Evolutionary conservation across 75 land plant genomes (phyloP), one percentile per base, ranked within the genome.

Genomic region (Picea glauca): DNA sequence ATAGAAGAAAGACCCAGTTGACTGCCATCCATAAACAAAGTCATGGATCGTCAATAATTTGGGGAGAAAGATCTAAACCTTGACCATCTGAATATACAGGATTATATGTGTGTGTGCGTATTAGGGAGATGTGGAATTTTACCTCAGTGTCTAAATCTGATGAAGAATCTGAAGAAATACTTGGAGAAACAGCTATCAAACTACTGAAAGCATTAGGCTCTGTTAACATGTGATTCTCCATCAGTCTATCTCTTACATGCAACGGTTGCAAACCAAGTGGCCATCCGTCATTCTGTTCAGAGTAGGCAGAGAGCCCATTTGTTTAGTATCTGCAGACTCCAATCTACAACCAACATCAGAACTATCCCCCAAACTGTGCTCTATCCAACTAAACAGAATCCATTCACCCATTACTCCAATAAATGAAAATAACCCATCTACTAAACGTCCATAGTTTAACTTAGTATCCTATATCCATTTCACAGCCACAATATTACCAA

Each of bases 71-170:
- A 38, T 68, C 40, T 65, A 18, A 18, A 62, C 21, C 21, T 21
- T 21, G 5, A 62, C 63, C 18, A 62, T 18, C 63, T 1, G 63
- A 62, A 62, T 18, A 62, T 62, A 62, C 4, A 62, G 63, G 21
- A 62, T 18, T 1, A 18, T 18, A 18, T 3, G 9, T 21, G 11
- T 3, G 5, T 18, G 4, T 62, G 21, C 2, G 9, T 21, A 62
- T 62, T 15, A 75, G 31, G 76, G 76, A 18, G 21, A 21, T 13
- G 26, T 57, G 15, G n/a, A 75, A 56, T 38, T 58, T 76, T 21
- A 88, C 90, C 90, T 85, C 81, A 4, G 87, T 81, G 23, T 88
- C 90, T 63, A 85, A 61, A 82, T 87, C 91, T 40, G 88, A 87
- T 70, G 91, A 89, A 60, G 81, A 81, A 75, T 17, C 64, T 20